Conservation (phyloP, 31 red algal genomes). For the Odonthalia washingtoniensis region DNA sequence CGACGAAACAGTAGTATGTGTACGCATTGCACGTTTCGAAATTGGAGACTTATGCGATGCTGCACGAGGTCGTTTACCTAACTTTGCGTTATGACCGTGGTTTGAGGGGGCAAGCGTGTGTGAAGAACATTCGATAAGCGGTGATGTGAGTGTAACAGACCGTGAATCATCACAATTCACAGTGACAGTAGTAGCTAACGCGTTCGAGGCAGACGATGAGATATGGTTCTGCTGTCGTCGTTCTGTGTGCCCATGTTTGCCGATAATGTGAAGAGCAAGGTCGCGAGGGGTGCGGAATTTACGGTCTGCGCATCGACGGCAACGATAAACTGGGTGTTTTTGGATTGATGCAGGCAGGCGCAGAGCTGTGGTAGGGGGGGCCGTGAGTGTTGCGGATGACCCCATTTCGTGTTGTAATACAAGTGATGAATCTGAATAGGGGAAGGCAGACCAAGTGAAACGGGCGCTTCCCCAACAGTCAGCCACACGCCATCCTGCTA, state of each 20-base stretch:
- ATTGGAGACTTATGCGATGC: neutral
- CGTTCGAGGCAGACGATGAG: no score
- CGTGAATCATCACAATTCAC: conserved; percentile 9
- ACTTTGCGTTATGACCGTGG: neutral
- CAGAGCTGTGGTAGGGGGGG: no score
- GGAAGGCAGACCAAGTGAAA: no score
- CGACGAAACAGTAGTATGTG: neutral
- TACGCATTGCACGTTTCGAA: neutral
- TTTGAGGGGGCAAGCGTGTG: neutral
- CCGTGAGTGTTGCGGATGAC: no score
- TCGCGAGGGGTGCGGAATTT: conserved; percentile 47
- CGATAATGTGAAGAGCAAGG: conserved; percentile 47
- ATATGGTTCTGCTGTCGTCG: conserved; percentile 7
- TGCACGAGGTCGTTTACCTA: neutral
- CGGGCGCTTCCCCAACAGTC: no score
- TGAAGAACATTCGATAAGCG: conserved; percentile 1
- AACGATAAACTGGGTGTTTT: conserved; percentile 21
- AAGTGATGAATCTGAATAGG: no score
- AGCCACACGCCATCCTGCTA: no score
- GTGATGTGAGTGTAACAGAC: conserved; percentile 42
- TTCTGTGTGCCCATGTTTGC: conserved; percentile 39
- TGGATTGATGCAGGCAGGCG: no score
- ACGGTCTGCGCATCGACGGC: conserved; percentile 10
- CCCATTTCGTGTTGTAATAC: no score
- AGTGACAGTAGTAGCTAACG: no score